phyloP scores from a whole-genome alignment of 1,284 basidiomycete genomes.

The Moniliella sp. region DNA sequence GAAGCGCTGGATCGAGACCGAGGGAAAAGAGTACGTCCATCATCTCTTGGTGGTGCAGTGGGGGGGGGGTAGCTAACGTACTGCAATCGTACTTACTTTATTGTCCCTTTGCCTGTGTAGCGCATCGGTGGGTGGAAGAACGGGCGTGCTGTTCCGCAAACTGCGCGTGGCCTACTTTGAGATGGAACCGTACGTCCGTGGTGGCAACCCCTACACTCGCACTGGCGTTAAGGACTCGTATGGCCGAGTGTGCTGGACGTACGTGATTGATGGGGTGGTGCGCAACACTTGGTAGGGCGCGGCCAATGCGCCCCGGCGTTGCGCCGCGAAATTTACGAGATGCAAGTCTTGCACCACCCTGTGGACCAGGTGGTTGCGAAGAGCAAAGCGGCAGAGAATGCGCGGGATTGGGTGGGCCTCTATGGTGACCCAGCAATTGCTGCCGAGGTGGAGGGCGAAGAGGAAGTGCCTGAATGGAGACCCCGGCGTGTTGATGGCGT shows the following conservation, averaged over 20 bases:
- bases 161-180: slow-evolving; percentile 31
- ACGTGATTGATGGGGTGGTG: slow-evolving; percentile 27
- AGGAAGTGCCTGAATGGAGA: no score
- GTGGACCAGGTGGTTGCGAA: slow-evolving; percentile 5
- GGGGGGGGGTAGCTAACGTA: not conserved
- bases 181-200: slow-evolving; percentile 29
- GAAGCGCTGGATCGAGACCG: slow-evolving; percentile 22
- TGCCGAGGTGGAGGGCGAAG: slow-evolving; percentile 4
- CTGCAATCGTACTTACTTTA: not conserved
- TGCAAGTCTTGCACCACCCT: slow-evolving; percentile 7
- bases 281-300: slow-evolving; percentile 18
- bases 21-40: slow-evolving; percentile 9
- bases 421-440: slow-evolving; percentile 6
- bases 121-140: slow-evolving; percentile 9
- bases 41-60: not conserved
- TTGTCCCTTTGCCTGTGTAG: not conserved
- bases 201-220: slow-evolving; percentile 29
- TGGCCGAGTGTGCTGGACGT: slow-evolving; percentile 21
- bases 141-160: slow-evolving; percentile 23
- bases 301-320: slow-evolving; percentile 11
- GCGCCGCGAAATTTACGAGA: slow-evolving; percentile 17
- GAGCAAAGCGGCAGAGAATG: slow-evolving; percentile 3
- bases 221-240: slow-evolving; percentile 28
- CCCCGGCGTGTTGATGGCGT: slow-evolving; percentile 5
- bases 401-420: slow-evolving; percentile 5